Evolutionary conservation across 306 rosid genomes (phyloP), one percentile per base, ranked within the genome.

Genomic region (Coriaria nepalensis): DNA sequence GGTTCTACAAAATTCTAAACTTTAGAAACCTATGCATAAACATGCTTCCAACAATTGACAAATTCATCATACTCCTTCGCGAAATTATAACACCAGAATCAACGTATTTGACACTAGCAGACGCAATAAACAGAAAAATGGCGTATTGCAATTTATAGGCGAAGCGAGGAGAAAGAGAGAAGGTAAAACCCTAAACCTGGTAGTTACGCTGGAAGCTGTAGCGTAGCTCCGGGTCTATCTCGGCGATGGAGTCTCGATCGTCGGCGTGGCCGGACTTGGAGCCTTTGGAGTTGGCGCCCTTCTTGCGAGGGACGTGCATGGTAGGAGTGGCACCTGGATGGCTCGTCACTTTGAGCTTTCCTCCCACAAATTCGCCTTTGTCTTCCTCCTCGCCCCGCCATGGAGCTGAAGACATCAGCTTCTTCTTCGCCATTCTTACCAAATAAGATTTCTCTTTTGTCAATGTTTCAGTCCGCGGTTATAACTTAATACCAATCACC

Each of bases 171-270:
- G 7, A 15, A 13, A 9, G 14, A 35, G 10, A 37, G 53, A 20
- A 10, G n/a, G n/a, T n/a, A 54, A 45, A 10, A 54, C 48, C 41
- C 5, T 36, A 49, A 47, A 90, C 94, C 98, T 90, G 90, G 46
- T 48, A 90, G 55, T 90, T 90, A 42, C 98, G 93, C 55, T 90
- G 94, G 68, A 90, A 90, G 64, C 95, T 90, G 69, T 90, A 90
- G 63, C 95, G 94, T 20, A 90, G 78, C 72, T 90, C 83, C 4
- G 95, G 95, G 52, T 90, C 98, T 46, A 90, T 81, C 72, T 77
- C 83, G 10, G 68, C 20, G 49, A 81, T 68, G 36, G 76, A 63
- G 40, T 79, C 94, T 8, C 63, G 75, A 52, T 75, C 60, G 11
- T 62, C 60, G 29, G 29, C 29, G 29, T 20, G 29, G 29, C 3